Percentiles rank a stretch among this genome's conserved stretches.
These are phyloP conservation scores for Cladochytrium replicatum DNA, from an alignment of 192 early-diverging fungal genomes.

Conservation along the genomic window DNA sequence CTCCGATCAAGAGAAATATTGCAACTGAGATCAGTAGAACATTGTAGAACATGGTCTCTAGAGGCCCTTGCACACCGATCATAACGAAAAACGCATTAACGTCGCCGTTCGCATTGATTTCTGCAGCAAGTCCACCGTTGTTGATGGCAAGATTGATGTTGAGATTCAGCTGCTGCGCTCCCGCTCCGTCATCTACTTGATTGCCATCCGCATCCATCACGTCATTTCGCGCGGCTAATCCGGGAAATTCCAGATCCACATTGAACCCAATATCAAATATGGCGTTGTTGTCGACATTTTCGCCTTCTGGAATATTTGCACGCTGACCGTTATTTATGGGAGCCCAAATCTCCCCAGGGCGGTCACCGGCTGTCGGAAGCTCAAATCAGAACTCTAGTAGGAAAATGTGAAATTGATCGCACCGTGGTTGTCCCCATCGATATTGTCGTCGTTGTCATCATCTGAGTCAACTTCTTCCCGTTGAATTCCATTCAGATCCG, in stretches of 20 bases:
- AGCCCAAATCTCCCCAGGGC: too few species aligned
- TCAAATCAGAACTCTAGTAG: too few species aligned
- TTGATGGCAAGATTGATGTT: conserved; percentile 23
- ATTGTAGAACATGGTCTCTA: conserved; percentile 69
- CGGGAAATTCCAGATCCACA: neutral
- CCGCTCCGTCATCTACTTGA: too few species aligned
- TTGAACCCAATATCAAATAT: neutral
- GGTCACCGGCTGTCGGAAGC: too few species aligned
- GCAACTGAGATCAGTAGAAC: conserved; percentile 68
- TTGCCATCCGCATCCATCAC: neutral
- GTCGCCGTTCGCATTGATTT: conserved; percentile 28
- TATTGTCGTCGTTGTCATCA: neutral
- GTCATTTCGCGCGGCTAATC: neutral
- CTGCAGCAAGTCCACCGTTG: conserved; percentile 17
- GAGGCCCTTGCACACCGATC: conserved; percentile 81
- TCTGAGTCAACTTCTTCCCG: conserved; percentile 1
- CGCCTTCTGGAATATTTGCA: too few species aligned
- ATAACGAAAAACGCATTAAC: conserved; percentile 63
- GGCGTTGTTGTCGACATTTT: too few species aligned
- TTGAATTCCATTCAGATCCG: conserved; percentile 60
- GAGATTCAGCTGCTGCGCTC: too few species aligned
- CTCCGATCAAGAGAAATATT: conserved; percentile 56
- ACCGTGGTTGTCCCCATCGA: neutral
- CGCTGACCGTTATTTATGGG: too few species aligned
- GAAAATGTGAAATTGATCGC: too few species aligned